phyloP scores from a whole-genome alignment of 192 early-diverging fungal species.

The Coemansia sp. region DNA sequence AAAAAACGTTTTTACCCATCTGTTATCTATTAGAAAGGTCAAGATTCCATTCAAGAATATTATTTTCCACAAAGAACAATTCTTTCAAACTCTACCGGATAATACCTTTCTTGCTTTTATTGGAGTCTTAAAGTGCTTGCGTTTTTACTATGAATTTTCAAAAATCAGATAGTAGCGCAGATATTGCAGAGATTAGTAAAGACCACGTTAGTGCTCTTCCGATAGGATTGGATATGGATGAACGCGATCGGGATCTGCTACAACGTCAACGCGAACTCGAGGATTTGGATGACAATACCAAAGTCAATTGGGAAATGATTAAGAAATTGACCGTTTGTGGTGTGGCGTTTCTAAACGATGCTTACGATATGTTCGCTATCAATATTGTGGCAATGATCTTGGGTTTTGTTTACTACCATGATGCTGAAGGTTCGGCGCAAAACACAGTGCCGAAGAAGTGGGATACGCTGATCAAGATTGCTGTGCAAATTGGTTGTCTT shows the following conservation, averaged over 20 bases:
- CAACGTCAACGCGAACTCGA: constrained; percentile 48
- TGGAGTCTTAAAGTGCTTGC: background rate
- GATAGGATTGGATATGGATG: constrained; percentile 23
- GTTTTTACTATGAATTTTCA: constrained; percentile 29
- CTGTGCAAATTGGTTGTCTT: constrained; percentile 85
- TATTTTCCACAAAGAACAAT: constrained; percentile 2
- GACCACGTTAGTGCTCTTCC: background rate
- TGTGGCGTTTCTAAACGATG: constrained; percentile 88
- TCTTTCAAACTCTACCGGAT: too few relatives aligned
- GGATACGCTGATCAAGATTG: constrained; percentile 85
- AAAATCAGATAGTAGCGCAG: constrained; percentile 25
- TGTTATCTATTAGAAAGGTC: background rate
- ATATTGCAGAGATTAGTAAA: constrained; percentile 43
- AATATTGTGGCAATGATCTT: constrained; percentile 89
- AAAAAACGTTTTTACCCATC: background rate
- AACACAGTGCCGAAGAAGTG: constrained; percentile 65
- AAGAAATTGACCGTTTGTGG: constrained; percentile 72
- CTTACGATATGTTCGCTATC: constrained; percentile 96
- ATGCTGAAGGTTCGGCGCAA: constrained; percentile 29
- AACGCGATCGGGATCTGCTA: constrained; percentile 45
- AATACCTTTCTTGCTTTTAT: too few relatives aligned
- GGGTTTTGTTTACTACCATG: constrained; percentile 64
- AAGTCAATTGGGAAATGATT: constrained; percentile 71
- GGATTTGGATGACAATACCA: constrained; percentile 58
- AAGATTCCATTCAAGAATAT: background rate